A percentile compares a stretch with the other conserved stretches of the same genome.
phyloP scores from a whole-genome alignment of 2,329 filamentous ascomycete genomes.

The Cadophora gregata region DNA sequence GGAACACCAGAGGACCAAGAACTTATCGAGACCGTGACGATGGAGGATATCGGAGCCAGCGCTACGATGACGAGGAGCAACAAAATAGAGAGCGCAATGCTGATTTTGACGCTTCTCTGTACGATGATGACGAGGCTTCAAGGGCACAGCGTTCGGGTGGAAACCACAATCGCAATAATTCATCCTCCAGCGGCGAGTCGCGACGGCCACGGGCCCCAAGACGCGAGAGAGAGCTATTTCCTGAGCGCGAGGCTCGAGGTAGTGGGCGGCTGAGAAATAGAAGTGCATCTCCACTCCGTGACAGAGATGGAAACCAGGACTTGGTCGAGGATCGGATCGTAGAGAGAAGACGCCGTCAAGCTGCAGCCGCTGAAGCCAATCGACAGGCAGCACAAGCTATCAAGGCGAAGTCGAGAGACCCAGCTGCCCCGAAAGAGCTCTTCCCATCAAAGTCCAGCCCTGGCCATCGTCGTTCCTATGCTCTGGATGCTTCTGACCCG shows the following conservation, averaged over 20 bases:
- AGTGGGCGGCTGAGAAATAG: constrained; percentile 44
- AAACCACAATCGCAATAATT: constrained; percentile 43
- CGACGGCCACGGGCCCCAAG: constrained; percentile 30
- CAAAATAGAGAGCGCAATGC: constrained; percentile 55
- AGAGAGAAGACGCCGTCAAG: constrained; percentile 26
- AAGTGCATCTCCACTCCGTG: constrained; percentile 44
- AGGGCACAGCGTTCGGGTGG: constrained; percentile 43
- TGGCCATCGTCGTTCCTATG: constrained; percentile 54
- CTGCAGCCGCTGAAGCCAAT: constrained; percentile 46
- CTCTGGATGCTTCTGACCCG: constrained; percentile 54
- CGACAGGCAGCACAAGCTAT: constrained; percentile 53
- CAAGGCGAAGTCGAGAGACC: constrained; percentile 44
- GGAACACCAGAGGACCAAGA: constrained; percentile 51
- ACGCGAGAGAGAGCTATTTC: constrained; percentile 66
- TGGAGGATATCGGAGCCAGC: constrained; percentile 50
- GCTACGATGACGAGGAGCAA: constrained; percentile 52
- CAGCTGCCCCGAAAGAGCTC: constrained; percentile 52
- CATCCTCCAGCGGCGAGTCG: constrained; percentile 44
- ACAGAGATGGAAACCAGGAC: constrained; percentile 49
- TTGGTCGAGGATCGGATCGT: constrained; percentile 41
- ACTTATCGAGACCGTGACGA: constrained; percentile 67
- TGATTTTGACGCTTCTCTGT: constrained; percentile 78
- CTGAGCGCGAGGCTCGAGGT: constrained; percentile 44
- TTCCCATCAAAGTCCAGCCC: constrained; percentile 56
- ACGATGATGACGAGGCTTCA: constrained; percentile 69